Base-by-base conservation (phyloP, 164 flowering plant genomes). In the Vitis cinerea region DNA sequence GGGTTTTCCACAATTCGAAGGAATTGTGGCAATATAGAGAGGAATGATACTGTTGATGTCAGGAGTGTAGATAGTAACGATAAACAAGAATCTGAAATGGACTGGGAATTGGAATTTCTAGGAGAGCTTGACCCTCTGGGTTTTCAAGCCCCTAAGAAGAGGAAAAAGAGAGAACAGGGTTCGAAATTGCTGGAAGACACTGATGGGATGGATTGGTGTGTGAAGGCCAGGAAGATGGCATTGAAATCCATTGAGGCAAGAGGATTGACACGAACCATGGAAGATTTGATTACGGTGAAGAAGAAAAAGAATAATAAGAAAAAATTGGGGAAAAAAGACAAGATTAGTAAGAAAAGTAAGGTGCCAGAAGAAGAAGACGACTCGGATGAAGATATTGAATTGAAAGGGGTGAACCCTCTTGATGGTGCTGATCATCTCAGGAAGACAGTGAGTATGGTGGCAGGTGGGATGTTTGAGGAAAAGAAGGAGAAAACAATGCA, bases 201-300 rank as follows among this genome's bases (percentile, higher is more conserved):
- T 2, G 89, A 84, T 52, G 78, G 78, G 30, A 91, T 91, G 96
- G 99, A 93, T 70, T 93, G 98, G 97, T 93, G 99, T 79, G 80
- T 86, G 23, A 86, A 83, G 76, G 97, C 99, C 0, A 87, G 99
- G 75, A 82, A 77, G 74, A 59, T 80, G 62, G 98, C 99, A 0
- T 78, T 93, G 61, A 82, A 82, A 69, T 77, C 91, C 4, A 95
- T 95, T 69, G 91, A 91, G 75, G 84, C 86, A 0, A 79, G 98
- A 56, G 98, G 97, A 1, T 73, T 93, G 78, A 62, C 82, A 55
- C 71, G 44, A 51, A 63, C 70, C 8, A 67, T 87, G 90, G 92
- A 90, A 72, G 81, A 81, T 64, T 55, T 89, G 70, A 61, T 86
- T 10, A 78, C 64, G 15, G 79, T 71, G 1, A 86, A 82, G 65